phyloP scores from a whole-genome alignment of 352 stramenopile genomes.

The Phytophthora pisi region DNA sequence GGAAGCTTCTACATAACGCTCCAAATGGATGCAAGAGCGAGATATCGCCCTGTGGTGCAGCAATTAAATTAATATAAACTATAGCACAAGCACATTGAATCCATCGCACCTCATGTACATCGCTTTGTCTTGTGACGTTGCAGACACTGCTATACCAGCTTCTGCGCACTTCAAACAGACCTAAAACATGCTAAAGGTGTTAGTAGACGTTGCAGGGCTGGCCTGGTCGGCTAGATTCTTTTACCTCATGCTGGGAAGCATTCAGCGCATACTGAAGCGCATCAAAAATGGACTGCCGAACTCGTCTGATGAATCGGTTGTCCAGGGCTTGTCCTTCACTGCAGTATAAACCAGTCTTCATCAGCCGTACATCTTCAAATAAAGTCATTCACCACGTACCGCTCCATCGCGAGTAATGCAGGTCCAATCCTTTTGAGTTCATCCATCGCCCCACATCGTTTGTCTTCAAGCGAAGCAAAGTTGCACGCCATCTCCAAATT shows the following conservation, averaged over 20 bases:
- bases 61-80: conserved; percentile 2
- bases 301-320: conserved; percentile 14
- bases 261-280: conserved; percentile 49
- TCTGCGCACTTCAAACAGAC: conserved; percentile 59
- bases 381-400: conserved; percentile 23
- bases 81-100: not conserved
- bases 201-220: not conserved
- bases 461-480: conserved; percentile 43
- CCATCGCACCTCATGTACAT: conserved; percentile 60
- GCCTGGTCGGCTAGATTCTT: not conserved
- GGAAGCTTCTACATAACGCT: conserved; percentile 31
- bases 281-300: conserved; percentile 57
- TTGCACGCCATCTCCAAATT: conserved; percentile 69
- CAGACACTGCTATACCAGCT: conserved; percentile 29
- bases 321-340: conserved; percentile 18
- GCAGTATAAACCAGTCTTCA: conserved; percentile 4
- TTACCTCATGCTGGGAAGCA: conserved; percentile 48
- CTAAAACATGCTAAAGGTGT: conserved; percentile 23
- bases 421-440: conserved; percentile 49
- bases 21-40: conserved; percentile 46
- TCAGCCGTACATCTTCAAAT: not conserved
- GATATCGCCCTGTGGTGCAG: conserved; percentile 37
- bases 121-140: conserved; percentile 37
- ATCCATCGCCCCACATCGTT: conserved; percentile 40
- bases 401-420: conserved; percentile 33